These are phyloP conservation scores for Vitis amurensis DNA, from an alignment of 164 flowering plant genomes.

Conservation along the genomic window DNA sequence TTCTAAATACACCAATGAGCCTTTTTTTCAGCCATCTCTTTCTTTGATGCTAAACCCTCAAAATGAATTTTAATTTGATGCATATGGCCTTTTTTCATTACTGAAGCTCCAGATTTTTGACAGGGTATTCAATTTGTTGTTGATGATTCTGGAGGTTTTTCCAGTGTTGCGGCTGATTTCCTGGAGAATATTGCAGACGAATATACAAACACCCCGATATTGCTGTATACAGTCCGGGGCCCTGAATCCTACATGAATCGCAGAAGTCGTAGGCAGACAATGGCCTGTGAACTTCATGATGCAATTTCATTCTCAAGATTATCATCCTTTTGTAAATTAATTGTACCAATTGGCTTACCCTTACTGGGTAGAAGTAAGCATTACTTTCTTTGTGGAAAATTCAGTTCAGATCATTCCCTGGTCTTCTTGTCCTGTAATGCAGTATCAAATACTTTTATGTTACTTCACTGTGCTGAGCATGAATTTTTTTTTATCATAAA, in stretches of 20 bases:
- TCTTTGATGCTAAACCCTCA: background rate
- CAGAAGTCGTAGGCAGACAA: constrained; percentile 34
- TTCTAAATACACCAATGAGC: background rate
- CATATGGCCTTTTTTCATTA: background rate
- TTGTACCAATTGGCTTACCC: constrained; percentile 84
- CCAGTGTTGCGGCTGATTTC: constrained; percentile 78
- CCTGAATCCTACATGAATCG: constrained; percentile 39
- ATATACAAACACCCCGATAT: constrained; percentile 73
- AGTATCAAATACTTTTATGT: background rate
- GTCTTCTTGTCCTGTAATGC: background rate
- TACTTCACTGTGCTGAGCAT: background rate
- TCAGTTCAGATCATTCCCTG: background rate
- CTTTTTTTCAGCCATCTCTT: background rate
- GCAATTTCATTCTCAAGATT: constrained; percentile 77
- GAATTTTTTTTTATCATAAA: background rate
- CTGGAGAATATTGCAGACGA: constrained; percentile 89
- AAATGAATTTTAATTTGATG: background rate
- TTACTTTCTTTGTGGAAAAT: background rate
- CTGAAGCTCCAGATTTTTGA: constrained; percentile 3
- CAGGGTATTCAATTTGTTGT: constrained; percentile 92
- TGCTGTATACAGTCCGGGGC: constrained; percentile 65
- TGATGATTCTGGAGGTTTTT: constrained; percentile 93
- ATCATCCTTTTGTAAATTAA: constrained; percentile 69
- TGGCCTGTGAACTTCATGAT: constrained; percentile 68
- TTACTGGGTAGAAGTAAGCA: constrained; percentile 65